Base-by-base conservation (phyloP, 2,329 filamentous ascomycete species). In the Tolypocladium sp. region DNA sequence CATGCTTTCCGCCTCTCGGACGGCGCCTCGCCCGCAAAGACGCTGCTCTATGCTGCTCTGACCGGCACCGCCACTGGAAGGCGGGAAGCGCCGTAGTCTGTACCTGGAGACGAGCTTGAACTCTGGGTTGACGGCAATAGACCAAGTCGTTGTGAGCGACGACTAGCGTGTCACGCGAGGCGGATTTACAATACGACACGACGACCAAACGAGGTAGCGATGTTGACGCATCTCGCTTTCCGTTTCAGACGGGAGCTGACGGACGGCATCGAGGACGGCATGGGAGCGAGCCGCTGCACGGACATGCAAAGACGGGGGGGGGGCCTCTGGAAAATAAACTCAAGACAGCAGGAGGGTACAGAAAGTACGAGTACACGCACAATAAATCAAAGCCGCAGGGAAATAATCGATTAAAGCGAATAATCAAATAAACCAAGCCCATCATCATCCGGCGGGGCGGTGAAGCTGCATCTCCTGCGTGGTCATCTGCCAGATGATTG, bases 401-500 rank as follows among this genome's bases (percentile, higher is more conserved):
- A 53, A 51, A 51, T 13, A 53, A 35, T 35, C 4, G 10, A 37
- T 53, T 37, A 53, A 53, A 53, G 20, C 30, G 13, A 53, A 35
- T 53, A 52, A 52, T 52, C 20, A 42, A 30, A 10, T 25, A 55
- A 15, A 33, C 33, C 30, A 57, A 27, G 51, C 56, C 56, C 49
- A 27, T 6, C 15, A 33, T 6, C 53, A 56, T 54, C 59, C 59
- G 58, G 59, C 57, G 38, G 56, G 58, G 59, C 49, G 42, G 33
- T 52, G 49, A 53, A 59, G 57, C 53, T 61, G 61, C 61, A 59
- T 57, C 57, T 56, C 56, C 41, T 55, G 56, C 56, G 58, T 58
- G 71, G 71, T 74, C 71, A 74, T 73, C 71, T 73, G 71, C 69
- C 63, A 61, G 61, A 55, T 60, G 62, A 65, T 63, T 71, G 71